phyloP scores from a whole-genome alignment of 768 basidiomycete species.

The Nidularia pulvinata region DNA sequence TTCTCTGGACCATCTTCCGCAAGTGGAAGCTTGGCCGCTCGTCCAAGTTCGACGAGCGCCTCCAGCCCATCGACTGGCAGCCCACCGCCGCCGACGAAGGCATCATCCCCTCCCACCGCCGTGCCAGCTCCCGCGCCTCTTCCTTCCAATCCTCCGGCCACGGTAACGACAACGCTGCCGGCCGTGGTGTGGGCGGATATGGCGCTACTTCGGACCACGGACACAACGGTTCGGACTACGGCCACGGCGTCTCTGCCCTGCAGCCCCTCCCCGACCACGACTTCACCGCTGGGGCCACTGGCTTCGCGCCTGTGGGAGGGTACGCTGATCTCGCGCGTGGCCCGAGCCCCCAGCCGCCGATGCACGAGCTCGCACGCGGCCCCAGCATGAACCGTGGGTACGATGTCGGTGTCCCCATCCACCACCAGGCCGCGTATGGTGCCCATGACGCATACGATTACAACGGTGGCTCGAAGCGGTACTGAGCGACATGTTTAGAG shows the following conservation, averaged over 20 bases:
- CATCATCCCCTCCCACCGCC: constrained; percentile 49
- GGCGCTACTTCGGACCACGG: constrained; percentile 10
- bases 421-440: constrained; percentile 52
- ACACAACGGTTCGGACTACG: constrained; percentile 19
- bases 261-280: constrained; percentile 70
- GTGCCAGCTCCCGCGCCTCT: constrained; percentile 55
- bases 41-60: constrained; percentile 76
- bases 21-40: constrained; percentile 91
- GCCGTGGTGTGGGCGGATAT: constrained; percentile 14
- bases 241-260: constrained; percentile 22
- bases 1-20: constrained; percentile 89
- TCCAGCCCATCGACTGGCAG: constrained; percentile 90
- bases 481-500: constrained; percentile 10
- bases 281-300: constrained; percentile 67
- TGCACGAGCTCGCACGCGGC: constrained; percentile 52
- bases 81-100: constrained; percentile 55
- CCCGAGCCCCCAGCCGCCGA: constrained; percentile 65
- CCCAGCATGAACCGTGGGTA: constrained; percentile 51
- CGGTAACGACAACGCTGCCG: constrained; percentile 18
- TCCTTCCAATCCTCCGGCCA: constrained; percentile 66
- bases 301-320: constrained; percentile 70
- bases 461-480: constrained; percentile 13
- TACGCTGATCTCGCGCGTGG: constrained; percentile 85
- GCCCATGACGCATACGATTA: constrained; percentile 32
- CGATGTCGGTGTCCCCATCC: constrained; percentile 59